Conservation (phyloP, 1,284 basidiomycete genomes). For the Peniophora sp. region DNA sequence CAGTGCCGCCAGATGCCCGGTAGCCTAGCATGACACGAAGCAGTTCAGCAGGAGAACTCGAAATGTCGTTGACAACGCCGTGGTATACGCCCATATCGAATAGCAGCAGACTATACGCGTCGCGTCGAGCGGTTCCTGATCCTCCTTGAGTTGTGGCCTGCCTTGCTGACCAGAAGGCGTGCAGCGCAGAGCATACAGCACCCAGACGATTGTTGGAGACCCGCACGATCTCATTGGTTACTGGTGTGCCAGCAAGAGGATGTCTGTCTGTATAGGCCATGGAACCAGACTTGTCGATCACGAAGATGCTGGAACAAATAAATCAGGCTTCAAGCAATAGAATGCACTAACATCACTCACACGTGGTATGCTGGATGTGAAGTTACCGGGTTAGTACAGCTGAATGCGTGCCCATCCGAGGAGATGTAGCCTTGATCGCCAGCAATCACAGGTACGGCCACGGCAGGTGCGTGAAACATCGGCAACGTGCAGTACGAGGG, state of each 20-base stretch:
- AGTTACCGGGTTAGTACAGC: constrained; percentile 46
- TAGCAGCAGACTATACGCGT: constrained; percentile 51
- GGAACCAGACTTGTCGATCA: constrained; percentile 43
- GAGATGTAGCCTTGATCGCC: constrained; percentile 41
- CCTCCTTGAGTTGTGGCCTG: constrained; percentile 25
- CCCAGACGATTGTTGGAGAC: constrained; percentile 43
- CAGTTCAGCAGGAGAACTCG: constrained; percentile 37
- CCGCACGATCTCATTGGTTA: constrained; percentile 27
- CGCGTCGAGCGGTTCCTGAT: constrained; percentile 27
- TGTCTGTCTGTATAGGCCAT: constrained; percentile 34
- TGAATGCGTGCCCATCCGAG: constrained; percentile 45
- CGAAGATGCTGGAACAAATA: constrained; percentile 33
- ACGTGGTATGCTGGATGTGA: constrained; percentile 53
- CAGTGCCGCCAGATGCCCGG: constrained; percentile 32
- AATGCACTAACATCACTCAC: constrained; percentile 27
- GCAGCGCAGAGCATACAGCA: constrained; percentile 46
- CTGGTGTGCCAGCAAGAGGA: constrained; percentile 40
- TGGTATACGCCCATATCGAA: constrained; percentile 28
- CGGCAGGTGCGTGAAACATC: constrained; percentile 41
- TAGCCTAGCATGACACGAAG: constrained; percentile 30
- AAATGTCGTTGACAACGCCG: constrained; percentile 39
- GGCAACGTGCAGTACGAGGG: constrained; percentile 50
- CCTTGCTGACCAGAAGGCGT: constrained; percentile 49
- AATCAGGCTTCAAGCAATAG: not conserved
- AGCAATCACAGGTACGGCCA: constrained; percentile 16